Evolutionary conservation across 148 eudicot species (phyloP).

Genomic region (Nepenthes mirabilis): DNA sequence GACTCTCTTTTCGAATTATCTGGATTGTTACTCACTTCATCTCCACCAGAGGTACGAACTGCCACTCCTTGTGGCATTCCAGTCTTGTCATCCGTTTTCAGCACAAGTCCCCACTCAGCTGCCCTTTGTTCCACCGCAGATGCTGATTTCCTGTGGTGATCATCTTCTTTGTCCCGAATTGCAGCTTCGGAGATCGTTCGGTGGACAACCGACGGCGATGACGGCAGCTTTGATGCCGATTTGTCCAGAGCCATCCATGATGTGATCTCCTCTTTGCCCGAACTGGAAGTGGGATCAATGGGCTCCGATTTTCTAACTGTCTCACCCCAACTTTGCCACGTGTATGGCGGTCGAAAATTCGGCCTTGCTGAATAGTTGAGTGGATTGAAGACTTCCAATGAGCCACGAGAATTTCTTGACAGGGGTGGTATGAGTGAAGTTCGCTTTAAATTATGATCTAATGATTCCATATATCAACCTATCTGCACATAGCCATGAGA

Average conservation of each 20-base stretch:
- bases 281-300: conserved; percentile 7
- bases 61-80: conserved; percentile 74
- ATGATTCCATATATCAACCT: conserved; percentile 19
- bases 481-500: too few relatives aligned
- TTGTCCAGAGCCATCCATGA: conserved; percentile 96
- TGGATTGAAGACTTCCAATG: conserved; percentile 88
- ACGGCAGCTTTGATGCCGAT: not conserved
- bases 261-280: conserved; percentile 28
- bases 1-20: conserved; percentile 55
- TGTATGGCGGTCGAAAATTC: conserved; percentile 27
- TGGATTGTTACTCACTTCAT: conserved; percentile 25
- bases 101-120: conserved; percentile 92
- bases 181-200: conserved; percentile 7
- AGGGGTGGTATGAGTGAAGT: conserved; percentile 28
- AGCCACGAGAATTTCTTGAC: conserved; percentile 70
- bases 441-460: conserved; percentile 27
- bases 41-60: conserved; percentile 63
- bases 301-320: conserved; percentile 16
- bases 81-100: conserved; percentile 70
- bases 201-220: not conserved
- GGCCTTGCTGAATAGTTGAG: conserved; percentile 26
- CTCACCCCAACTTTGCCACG: conserved; percentile 43
- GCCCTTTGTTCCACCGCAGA: conserved; percentile 66
- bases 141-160: conserved; percentile 7
- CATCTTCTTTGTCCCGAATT: conserved; percentile 13